These are phyloP conservation scores for Zasmidium cellare DNA, from an alignment of 2,329 filamentous ascomycete genomes.

Conservation along the genomic window DNA sequence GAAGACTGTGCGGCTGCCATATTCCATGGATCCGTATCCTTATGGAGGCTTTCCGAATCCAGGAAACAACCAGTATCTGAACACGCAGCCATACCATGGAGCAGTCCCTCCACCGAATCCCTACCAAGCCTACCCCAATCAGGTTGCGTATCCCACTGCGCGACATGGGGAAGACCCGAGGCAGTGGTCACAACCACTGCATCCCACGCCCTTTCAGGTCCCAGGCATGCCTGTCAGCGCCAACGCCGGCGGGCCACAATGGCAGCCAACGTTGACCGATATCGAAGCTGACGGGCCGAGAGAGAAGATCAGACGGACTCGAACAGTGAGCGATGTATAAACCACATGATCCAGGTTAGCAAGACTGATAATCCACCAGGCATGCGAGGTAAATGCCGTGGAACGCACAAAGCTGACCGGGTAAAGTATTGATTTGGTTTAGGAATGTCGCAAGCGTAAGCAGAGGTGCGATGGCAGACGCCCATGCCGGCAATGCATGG, in stretches of 20 bases:
- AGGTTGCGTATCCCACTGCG: not conserved
- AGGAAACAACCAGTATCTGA: not conserved
- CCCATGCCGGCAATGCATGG: slow-evolving; percentile 19
- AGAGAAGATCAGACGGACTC: slow-evolving; percentile 17
- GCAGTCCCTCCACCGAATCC: not conserved
- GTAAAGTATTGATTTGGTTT: not conserved
- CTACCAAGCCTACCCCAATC: not conserved
- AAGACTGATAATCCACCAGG: slow-evolving; percentile 58
- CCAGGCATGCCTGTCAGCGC: slow-evolving; percentile 4
- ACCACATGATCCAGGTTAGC: not conserved
- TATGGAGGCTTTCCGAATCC: not conserved
- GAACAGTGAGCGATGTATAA: slow-evolving; percentile 15
- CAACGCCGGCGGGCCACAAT: not conserved
- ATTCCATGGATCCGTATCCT: slow-evolving; percentile 4
- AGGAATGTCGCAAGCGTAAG: slow-evolving; percentile 94
- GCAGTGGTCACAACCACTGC: not conserved
- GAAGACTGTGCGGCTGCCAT: not conserved
- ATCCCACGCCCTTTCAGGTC: not conserved
- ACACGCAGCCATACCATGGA: not conserved
- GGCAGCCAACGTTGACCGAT: slow-evolving; percentile 1
- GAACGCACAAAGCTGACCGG: not conserved
- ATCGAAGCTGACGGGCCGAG: slow-evolving; percentile 8
- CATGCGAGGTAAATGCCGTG: slow-evolving; percentile 58
- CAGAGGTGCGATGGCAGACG: slow-evolving; percentile 93
- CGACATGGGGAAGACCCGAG: not conserved